Percentiles rank a stretch among this genome's conserved stretches.
Conservation (phyloP, 2,329 filamentous ascomycete species). For the Fusarium sp. region DNA sequence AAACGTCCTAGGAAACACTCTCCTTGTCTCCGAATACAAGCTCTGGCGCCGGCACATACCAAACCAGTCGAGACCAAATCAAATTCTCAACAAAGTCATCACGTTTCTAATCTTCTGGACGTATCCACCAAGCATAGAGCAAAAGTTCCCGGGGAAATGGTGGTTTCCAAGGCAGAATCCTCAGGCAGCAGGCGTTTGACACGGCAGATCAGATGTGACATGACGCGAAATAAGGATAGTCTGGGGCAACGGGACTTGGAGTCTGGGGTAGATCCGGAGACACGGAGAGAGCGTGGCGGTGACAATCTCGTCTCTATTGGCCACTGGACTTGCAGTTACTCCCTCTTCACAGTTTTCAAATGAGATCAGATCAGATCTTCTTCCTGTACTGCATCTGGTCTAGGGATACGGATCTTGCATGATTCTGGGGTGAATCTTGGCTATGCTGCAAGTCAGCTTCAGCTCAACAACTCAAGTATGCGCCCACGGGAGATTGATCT, state of each 20-base stretch:
- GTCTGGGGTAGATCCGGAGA: conserved; percentile 42
- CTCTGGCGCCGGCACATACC: conserved; percentile 55
- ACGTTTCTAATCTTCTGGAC: conserved; percentile 58
- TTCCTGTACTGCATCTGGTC: not conserved
- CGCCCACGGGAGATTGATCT: conserved; percentile 34
- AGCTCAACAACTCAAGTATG: conserved; percentile 30
- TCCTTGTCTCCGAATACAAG: conserved; percentile 56
- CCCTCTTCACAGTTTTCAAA: not conserved
- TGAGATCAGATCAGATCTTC: not conserved
- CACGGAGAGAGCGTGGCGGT: conserved; percentile 31
- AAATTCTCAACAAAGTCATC: conserved; percentile 47
- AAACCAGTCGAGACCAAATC: conserved; percentile 43
- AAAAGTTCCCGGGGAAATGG: conserved; percentile 54
- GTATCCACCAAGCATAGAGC: conserved; percentile 57
- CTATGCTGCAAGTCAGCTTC: conserved; percentile 5
- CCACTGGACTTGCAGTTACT: not conserved
- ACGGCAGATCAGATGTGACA: not conserved
- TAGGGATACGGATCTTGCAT: not conserved
- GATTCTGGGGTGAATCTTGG: not conserved
- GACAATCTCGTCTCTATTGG: conserved; percentile 7
- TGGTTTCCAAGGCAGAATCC: conserved; percentile 34
- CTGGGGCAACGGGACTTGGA: conserved; percentile 31
- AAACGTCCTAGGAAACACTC: conserved; percentile 56
- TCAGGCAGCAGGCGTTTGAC: not conserved
- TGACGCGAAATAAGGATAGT: conserved; percentile 7